Conservation (phyloP, 257 asterid species). For the Lycium barbarum region DNA sequence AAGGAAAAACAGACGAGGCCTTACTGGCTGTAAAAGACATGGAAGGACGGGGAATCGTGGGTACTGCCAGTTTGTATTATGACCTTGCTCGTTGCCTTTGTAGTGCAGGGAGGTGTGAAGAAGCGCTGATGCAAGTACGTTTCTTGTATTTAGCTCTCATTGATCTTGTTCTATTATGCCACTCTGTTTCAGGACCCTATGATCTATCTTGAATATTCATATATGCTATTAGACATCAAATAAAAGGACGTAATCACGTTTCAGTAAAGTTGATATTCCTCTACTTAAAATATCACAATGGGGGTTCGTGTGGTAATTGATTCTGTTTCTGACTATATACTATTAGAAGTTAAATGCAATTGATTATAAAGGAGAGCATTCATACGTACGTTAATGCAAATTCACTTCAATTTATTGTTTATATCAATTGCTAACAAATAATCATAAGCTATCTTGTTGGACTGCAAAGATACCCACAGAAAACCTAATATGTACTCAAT, state of each 20-base stretch:
- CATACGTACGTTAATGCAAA: slow-evolving; percentile 7
- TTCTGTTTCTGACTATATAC: neutral
- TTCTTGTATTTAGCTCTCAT: slow-evolving; percentile 26
- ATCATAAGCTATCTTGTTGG: slow-evolving; percentile 24
- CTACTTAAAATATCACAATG: neutral
- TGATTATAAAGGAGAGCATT: slow-evolving; percentile 9
- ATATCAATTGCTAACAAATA: slow-evolving; percentile 18
- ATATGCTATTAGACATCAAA: slow-evolving; percentile 8
- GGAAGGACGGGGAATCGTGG: slow-evolving; percentile 94
- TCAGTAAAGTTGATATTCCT: neutral
- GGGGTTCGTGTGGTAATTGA: slow-evolving; percentile 5
- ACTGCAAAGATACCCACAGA: neutral
- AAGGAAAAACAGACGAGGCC: slow-evolving; percentile 82
- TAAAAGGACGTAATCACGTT: neutral
- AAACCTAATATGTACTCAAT: neutral
- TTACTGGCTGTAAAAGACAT: slow-evolving; percentile 74
- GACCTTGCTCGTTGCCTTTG: slow-evolving; percentile 98
- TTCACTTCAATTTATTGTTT: neutral
- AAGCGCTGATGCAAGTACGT: slow-evolving; percentile 81
- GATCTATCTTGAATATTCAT: slow-evolving; percentile 26
- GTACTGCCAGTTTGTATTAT: slow-evolving; percentile 85
- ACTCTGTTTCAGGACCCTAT: slow-evolving; percentile 22
- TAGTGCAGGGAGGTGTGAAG: slow-evolving; percentile 85
- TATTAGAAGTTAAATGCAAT: neutral
- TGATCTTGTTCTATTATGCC: slow-evolving; percentile 16